Evolutionary conservation across 352 stramenopile species (phyloP), one percentile per base, ranked within the genome.

Genomic region (Aphanomyces astaci): DNA sequence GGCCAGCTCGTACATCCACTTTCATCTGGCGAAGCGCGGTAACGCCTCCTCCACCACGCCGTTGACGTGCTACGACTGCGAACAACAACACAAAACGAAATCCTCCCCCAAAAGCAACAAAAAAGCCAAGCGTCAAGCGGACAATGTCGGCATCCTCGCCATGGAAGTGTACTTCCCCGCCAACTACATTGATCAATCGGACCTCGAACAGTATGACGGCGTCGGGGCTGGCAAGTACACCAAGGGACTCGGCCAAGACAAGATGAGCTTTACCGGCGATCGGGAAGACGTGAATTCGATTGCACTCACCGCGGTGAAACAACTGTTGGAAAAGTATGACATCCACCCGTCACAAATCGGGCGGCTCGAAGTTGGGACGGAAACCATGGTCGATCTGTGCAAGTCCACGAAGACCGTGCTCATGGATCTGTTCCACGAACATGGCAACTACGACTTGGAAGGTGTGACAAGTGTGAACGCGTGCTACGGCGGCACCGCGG

Each of bases 401-500:
- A 97, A 98, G 69, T 90, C 75, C 15, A 94, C 81, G 43, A 97
- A 97, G 68, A 98, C 89, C 24, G 70, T 92, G 4, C 70, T 98
- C 17, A 96, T 98, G 88, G 71, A 81, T 53, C 74, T 97, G 17
- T 96, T 98, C 70, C 71, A 72, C 25, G 70, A 72, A 0, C 71
- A 72, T 28, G 73, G 72, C 24, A 95, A 96, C 77, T 79, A 75
- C 19, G 86, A 98, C 65, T 78, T 96, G 24, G 84, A 94, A 75
- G 91, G 97, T 54, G 95, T 96, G 15, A 98, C 94, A 0, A 87
- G 92, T 52, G 78, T 98, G 57, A 99, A 99, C 77, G 97, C 96
- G 2, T 99, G 96, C 80, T 99, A 99, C 75, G 97, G 97, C 30
- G 96, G 94, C 43, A 99, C 96, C 1, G 91, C 95, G 0, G 96